Conservation (phyloP, 441 rosid genomes). For the Populus hybrid region DNA sequence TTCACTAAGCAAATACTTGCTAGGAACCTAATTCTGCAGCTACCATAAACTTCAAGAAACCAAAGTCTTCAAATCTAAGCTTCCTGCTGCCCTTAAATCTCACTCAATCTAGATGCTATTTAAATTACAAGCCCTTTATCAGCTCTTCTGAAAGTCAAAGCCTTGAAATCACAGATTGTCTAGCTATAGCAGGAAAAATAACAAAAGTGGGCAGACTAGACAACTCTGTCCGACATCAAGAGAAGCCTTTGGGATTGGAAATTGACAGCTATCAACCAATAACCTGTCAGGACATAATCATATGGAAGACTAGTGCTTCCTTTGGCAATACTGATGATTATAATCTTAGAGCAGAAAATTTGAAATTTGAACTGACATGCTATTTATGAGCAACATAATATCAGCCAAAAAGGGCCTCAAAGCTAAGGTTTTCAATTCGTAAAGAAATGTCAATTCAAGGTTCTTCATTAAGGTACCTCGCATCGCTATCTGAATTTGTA, state of each 20-base stretch:
- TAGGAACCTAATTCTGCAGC: not conserved
- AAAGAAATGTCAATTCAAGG: not conserved
- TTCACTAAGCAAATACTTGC: not conserved
- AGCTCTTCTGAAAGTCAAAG: not conserved
- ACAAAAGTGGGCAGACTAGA: not conserved
- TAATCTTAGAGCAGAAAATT: not conserved
- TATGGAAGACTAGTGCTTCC: not conserved
- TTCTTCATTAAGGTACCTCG: constrained; percentile 50
- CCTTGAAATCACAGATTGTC: not conserved
- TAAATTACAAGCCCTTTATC: not conserved
- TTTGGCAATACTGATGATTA: not conserved
- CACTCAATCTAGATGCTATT: not conserved
- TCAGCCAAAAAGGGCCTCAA: not conserved
- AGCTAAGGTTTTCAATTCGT: not conserved
- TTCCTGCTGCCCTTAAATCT: not conserved
- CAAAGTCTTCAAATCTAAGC: not conserved
- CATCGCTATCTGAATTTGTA: constrained; percentile 87
- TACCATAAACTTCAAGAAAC: not conserved
- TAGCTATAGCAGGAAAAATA: not conserved
- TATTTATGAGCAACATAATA: not conserved
- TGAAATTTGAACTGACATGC: not conserved
- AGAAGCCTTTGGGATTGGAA: not conserved
- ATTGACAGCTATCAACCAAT: not conserved
- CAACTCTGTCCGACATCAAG: not conserved
- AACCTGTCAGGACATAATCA: not conserved